phyloP scores from a whole-genome alignment of 805 yeast species.

The Wickerhamomyces canadensis region DNA sequence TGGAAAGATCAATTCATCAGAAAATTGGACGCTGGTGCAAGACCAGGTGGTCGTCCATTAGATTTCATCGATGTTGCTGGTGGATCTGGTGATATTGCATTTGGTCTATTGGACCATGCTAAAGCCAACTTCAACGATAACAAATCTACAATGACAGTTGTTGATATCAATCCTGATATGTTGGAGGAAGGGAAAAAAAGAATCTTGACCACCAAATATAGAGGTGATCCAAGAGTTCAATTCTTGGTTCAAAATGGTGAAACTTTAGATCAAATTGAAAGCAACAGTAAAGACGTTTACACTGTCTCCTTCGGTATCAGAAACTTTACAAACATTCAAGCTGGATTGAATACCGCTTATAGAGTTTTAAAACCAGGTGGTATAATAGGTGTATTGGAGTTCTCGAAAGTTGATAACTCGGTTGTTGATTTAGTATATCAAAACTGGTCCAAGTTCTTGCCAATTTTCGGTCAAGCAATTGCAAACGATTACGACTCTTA shows the following conservation, averaged over 20 bases:
- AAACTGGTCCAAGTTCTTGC: constrained; percentile 82
- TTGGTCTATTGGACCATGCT: constrained; percentile 91
- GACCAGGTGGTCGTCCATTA: constrained; percentile 82
- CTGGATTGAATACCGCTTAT: constrained; percentile 91
- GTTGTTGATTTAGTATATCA: constrained; percentile 72
- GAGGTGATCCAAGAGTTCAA: constrained; percentile 49
- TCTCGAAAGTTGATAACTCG: constrained; percentile 84
- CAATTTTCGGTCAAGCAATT: constrained; percentile 91
- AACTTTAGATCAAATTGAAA: constrained; percentile 73
- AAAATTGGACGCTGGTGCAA: constrained; percentile 85
- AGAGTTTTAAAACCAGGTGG: constrained; percentile 97
- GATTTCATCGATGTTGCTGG: constrained; percentile 96
- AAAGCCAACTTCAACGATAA: constrained; percentile 68
- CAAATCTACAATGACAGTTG: constrained; percentile 77
- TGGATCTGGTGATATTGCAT: constrained; percentile 98
- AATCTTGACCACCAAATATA: constrained; percentile 52
- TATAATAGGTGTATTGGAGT: constrained; percentile 92
- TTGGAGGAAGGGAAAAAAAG: constrained; percentile 85
- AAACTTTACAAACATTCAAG: constrained; percentile 91
- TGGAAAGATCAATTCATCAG: constrained; percentile 93
- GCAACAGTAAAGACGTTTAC: constrained; percentile 87
- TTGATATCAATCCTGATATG: constrained; percentile 96
- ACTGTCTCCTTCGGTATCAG: constrained; percentile 97
- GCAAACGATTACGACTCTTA: constrained; percentile 96
- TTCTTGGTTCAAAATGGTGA: constrained; percentile 94